These are phyloP conservation scores for Stemphylium vesicarium DNA, from an alignment of 2,329 filamentous ascomycete genomes.

Conservation along the genomic window DNA sequence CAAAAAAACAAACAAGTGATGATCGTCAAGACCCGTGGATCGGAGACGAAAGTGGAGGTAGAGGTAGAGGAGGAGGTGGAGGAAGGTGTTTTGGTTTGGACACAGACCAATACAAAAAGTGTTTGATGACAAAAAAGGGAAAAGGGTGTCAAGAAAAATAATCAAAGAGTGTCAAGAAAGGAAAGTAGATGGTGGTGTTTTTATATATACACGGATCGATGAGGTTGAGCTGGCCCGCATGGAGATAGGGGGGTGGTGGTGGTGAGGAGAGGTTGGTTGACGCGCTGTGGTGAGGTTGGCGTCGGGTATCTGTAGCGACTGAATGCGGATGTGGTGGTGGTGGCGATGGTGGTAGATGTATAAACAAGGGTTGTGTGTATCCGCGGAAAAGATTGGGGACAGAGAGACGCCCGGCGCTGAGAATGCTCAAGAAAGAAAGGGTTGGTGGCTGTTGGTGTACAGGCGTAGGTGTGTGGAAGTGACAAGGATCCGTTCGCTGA, in stretches of 20 bases:
- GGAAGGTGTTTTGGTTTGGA: not conserved
- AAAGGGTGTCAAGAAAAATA: not conserved
- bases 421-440: constrained; percentile 33
- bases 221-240: not conserved
- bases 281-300: constrained; percentile 17
- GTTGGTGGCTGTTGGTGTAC: constrained; percentile 22
- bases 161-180: constrained; percentile 4
- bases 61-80: not conserved
- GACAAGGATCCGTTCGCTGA: constrained; percentile 24
- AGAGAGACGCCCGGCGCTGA: constrained; percentile 36
- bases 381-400: constrained; percentile 1
- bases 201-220: constrained; percentile 3
- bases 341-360: not conserved
- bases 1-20: constrained; percentile 1
- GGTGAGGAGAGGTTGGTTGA: constrained; percentile 1
- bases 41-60: not conserved
- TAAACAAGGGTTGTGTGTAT: constrained; percentile 2
- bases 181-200: constrained; percentile 2
- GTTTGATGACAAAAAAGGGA: not conserved
- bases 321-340: constrained; percentile 21
- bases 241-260: no score
- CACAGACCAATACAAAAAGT: constrained; percentile 11
- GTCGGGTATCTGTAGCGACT: constrained; percentile 49
- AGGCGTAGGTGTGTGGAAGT: not conserved
- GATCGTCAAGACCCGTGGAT: constrained; percentile 5